Base-by-base conservation (phyloP, 2,329 filamentous ascomycete genomes). In the Ophiocordyceps sinensis region DNA sequence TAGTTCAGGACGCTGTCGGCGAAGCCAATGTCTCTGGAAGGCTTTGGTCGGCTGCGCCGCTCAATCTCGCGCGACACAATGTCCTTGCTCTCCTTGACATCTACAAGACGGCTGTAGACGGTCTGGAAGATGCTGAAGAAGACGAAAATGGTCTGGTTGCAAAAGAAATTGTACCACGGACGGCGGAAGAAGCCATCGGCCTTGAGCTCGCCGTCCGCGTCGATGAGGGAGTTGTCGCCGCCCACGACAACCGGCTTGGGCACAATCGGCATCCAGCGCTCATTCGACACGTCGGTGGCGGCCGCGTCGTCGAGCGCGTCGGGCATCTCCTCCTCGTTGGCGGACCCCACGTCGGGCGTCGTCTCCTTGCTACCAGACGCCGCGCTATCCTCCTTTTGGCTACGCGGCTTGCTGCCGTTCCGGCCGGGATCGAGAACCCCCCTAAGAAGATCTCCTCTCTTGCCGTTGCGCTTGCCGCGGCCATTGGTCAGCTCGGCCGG, bases 51-150 rank as follows among this genome's bases (percentile, higher is more conserved):
- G 55, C 77, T 80, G 36, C 85, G 77, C 17, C 85, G 81, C 23
- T 72, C 67, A 32, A 95, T 80, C 52, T 85, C 80, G 50, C 79
- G 74, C 38, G 75, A 70, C 10, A 93, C 88, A 36, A 79, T 75
- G 3, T 74, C 70, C 51, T 84, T 82, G 54, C 81, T 81, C 44
- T 80, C 71, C 65, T 96, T 96, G 59, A 96, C 77, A 45, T 83
- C 82, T 47, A 82, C 70, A 13, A 98, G 71, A 34, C 91, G 79
- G 53, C 79, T 77, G 62, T 94, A 96, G 5, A 98, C 68, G n/a
- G 82, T 83, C 55, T 94, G 79, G 58, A 98, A 91, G 45, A 94
- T 80, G 50, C 82, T 85, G 66, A 98, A 83, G 70, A 98, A 96
- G 61, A 91, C 88, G 57, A 87, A 94, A 44, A 98, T 81, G 4